Conservation (phyloP, 768 basidiomycete species). For the Leccinellum luteum region DNA sequence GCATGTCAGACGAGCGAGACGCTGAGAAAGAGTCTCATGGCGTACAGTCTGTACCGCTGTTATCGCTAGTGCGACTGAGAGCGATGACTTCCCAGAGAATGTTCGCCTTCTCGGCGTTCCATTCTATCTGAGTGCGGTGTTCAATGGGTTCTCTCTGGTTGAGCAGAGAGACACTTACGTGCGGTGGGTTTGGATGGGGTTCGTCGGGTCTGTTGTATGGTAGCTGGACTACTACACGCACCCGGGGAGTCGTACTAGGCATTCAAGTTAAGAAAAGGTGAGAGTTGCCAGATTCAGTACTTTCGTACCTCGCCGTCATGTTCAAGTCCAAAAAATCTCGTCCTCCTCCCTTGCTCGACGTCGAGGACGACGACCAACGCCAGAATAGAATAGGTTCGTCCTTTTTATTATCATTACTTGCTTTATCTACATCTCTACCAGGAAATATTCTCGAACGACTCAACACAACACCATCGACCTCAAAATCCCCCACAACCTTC, state of each 20-base stretch:
- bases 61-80: constrained; percentile 68
- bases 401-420: neutral
- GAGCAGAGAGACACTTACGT: constrained; percentile 45
- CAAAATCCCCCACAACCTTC: constrained; percentile 35
- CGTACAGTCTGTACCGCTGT: constrained; percentile 78
- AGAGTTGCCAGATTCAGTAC: constrained; percentile 7
- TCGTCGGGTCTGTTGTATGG: constrained; percentile 78
- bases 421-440: constrained; percentile 13
- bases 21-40: constrained; percentile 9
- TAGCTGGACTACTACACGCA: constrained; percentile 76
- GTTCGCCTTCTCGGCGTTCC: constrained; percentile 81
- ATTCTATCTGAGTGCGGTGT: constrained; percentile 61
- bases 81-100: constrained; percentile 87
- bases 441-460: constrained; percentile 43
- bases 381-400: constrained; percentile 40
- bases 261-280: neutral
- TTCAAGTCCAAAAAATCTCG: constrained; percentile 4
- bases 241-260: constrained; percentile 28
- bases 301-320: constrained; percentile 6
- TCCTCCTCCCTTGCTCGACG: constrained; percentile 34
- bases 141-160: neutral
- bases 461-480: constrained; percentile 23
- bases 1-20: neutral
- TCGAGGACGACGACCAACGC: constrained; percentile 47
- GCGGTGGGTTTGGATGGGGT: constrained; percentile 61